Percentiles rank a stretch among this genome's conserved stretches.
Evolutionary conservation across 2,329 filamentous ascomycete species (phyloP).

Genomic region (Pseudogymnoascus sp.): DNA sequence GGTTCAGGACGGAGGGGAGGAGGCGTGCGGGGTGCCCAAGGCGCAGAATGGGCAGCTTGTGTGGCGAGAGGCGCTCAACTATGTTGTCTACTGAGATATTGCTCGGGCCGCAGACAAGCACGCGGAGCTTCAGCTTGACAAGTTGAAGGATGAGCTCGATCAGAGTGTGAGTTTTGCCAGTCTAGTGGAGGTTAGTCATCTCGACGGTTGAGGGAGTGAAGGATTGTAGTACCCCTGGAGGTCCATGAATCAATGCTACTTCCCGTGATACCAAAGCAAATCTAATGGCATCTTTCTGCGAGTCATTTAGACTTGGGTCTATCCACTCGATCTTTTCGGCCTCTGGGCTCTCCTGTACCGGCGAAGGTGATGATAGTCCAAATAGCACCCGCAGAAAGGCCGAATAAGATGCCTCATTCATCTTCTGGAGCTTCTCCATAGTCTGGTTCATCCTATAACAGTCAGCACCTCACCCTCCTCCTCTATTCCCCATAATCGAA

Average conservation of each 20-base stretch:
- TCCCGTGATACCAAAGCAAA: slow-evolving; percentile 79
- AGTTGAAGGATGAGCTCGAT: slow-evolving; percentile 94
- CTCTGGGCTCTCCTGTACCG: slow-evolving; percentile 39
- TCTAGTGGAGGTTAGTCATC: slow-evolving; percentile 37
- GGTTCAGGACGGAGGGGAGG: slow-evolving; percentile 76
- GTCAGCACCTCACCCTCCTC: neutral
- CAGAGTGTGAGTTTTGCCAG: slow-evolving; percentile 92
- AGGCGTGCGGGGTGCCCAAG: slow-evolving; percentile 89
- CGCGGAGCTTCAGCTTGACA: slow-evolving; percentile 60
- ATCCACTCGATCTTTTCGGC: slow-evolving; percentile 49
- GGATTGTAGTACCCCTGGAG: slow-evolving; percentile 58
- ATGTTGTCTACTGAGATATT: slow-evolving; percentile 99
- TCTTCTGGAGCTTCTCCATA: slow-evolving; percentile 52
- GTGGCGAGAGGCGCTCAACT: slow-evolving; percentile 78
- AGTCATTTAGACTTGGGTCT: slow-evolving; percentile 54
- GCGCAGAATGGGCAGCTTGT: slow-evolving; percentile 79
- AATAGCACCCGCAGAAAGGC: slow-evolving; percentile 55
- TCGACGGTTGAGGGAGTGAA: neutral
- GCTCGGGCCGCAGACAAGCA: slow-evolving; percentile 91
- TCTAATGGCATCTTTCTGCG: slow-evolving; percentile 60
- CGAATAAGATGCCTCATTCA: slow-evolving; percentile 50
- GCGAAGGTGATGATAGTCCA: slow-evolving; percentile 46
- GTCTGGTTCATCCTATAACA: slow-evolving; percentile 51
- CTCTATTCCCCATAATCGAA: neutral
- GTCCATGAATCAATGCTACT: slow-evolving; percentile 85